Evolutionary conservation across 2,329 filamentous ascomycete species (phyloP).

Genomic region (Hortaea werneckii): DNA sequence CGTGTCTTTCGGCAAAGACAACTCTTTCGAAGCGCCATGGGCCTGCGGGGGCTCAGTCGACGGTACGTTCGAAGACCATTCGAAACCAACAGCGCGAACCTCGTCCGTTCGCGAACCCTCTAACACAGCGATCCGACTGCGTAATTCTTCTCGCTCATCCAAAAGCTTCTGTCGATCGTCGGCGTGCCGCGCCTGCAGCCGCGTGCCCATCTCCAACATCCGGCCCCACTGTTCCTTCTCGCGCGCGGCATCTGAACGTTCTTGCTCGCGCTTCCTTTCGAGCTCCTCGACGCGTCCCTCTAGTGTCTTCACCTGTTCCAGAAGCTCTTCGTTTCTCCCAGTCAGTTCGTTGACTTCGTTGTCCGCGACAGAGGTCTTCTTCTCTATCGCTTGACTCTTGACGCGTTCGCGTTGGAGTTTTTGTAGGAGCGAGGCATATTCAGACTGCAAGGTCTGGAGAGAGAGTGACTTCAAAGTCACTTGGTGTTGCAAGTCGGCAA

Average conservation of each 20-base stretch:
- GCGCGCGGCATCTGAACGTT: conserved; percentile 30
- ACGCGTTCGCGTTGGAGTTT: conserved; percentile 42
- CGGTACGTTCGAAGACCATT: neutral
- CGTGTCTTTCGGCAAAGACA: neutral
- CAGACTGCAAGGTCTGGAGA: conserved; percentile 43
- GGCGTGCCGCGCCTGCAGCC: conserved; percentile 34
- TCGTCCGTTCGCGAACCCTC: conserved; percentile 1
- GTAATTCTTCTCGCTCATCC: conserved; percentile 28
- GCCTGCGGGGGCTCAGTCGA: neutral
- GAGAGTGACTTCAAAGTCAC: conserved; percentile 44
- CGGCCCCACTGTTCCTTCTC: conserved; percentile 41
- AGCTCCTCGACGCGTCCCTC: conserved; percentile 41
- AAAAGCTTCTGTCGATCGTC: conserved; percentile 35
- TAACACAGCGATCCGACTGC: conserved; percentile 5
- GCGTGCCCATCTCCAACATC: conserved; percentile 41
- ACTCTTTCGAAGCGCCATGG: neutral
- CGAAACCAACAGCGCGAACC: neutral
- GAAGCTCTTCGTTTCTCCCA: conserved; percentile 41
- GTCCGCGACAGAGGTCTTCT: conserved; percentile 42
- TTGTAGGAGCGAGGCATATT: conserved; percentile 43
- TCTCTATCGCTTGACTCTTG: conserved; percentile 40
- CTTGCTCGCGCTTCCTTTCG: conserved; percentile 38
- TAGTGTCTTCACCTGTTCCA: conserved; percentile 37
- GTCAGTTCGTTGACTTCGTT: conserved; percentile 43
- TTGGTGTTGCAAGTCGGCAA: conserved; percentile 45